phyloP scores from a whole-genome alignment of 2,329 filamentous ascomycete species.

The Aspergillus caelatus region DNA sequence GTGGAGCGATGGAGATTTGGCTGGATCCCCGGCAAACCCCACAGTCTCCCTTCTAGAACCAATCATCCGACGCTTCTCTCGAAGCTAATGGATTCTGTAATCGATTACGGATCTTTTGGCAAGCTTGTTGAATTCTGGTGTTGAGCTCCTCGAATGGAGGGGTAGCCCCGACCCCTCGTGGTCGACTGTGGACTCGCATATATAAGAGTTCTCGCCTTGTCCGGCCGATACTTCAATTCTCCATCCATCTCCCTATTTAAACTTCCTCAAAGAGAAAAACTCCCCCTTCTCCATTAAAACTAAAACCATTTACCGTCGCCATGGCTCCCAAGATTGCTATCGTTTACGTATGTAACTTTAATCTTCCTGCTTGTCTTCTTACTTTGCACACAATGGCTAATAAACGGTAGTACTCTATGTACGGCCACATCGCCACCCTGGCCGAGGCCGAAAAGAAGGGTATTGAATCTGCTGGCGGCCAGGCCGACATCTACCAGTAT shows the following conservation, averaged over 20 bases:
- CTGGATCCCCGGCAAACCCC: constrained; percentile 2
- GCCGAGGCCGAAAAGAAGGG: constrained; percentile 90
- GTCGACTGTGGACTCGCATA: background rate
- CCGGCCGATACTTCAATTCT: background rate
- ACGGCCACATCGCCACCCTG: constrained; percentile 82
- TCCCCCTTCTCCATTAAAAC: background rate
- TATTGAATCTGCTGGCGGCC: constrained; percentile 83
- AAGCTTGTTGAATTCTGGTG: background rate
- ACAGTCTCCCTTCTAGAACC: background rate
- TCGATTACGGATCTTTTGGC: constrained; percentile 25
- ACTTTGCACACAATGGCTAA: constrained; percentile 9
- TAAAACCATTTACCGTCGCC: constrained; percentile 38
- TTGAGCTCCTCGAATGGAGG: background rate
- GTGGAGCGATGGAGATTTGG: background rate
- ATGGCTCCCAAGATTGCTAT: constrained; percentile 95
- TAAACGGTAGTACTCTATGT: constrained; percentile 76
- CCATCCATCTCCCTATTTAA: background rate
- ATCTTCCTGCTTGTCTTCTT: constrained; percentile 4
- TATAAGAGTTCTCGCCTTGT: background rate
- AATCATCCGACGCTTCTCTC: constrained; percentile 1
- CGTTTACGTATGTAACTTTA: constrained; percentile 69
- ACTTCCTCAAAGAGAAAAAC: background rate
- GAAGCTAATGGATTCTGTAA: constrained; percentile 22
- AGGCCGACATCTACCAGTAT: constrained; percentile 79
- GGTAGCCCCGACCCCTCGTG: background rate